phyloP scores from a whole-genome alignment of 2,329 filamentous ascomycete species.

The Phialophora chinensis region DNA sequence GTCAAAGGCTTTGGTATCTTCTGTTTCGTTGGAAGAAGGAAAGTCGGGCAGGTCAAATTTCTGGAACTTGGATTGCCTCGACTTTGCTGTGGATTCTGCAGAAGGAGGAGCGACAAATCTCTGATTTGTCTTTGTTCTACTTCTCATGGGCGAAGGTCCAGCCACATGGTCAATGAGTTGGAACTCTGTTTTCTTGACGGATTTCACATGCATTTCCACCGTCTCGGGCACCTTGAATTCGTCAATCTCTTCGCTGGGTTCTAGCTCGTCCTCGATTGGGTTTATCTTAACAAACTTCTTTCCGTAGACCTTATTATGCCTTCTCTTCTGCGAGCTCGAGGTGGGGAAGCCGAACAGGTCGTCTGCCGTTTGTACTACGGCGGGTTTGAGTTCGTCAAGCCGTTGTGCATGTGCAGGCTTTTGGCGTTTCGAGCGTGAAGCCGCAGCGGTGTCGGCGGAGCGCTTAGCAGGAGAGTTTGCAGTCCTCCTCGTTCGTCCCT shows the following conservation, averaged over 20 bases:
- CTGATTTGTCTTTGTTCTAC: not conserved
- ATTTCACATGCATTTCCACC: constrained; percentile 11
- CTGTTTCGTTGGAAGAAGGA: constrained; percentile 25
- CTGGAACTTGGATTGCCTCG: constrained; percentile 14
- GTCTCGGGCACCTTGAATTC: constrained; percentile 22
- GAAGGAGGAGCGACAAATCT: constrained; percentile 16
- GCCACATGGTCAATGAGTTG: constrained; percentile 16
- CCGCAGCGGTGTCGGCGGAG: constrained; percentile 21
- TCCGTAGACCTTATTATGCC: constrained; percentile 25
- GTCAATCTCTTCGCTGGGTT: not conserved
- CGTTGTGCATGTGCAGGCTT: constrained; percentile 23
- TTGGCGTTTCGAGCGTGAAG: constrained; percentile 29
- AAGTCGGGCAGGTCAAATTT: constrained; percentile 30
- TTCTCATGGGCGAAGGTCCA: not conserved
- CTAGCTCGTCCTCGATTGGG: constrained; percentile 7
- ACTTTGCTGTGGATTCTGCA: constrained; percentile 5
- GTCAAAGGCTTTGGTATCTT: constrained; percentile 21
- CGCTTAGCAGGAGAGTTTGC: constrained; percentile 23
- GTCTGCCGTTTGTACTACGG: not conserved
- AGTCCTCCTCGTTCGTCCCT: not conserved
- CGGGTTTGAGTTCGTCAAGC: constrained; percentile 5
- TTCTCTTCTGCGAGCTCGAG: constrained; percentile 30
- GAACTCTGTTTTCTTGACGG: constrained; percentile 16
- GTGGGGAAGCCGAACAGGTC: constrained; percentile 17
- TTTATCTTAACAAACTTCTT: constrained; percentile 27